Evolutionary conservation across 176 grass and related monocot species (phyloP), one percentile per base, ranked within the genome.

Genomic region (Aegilops umbellulata): DNA sequence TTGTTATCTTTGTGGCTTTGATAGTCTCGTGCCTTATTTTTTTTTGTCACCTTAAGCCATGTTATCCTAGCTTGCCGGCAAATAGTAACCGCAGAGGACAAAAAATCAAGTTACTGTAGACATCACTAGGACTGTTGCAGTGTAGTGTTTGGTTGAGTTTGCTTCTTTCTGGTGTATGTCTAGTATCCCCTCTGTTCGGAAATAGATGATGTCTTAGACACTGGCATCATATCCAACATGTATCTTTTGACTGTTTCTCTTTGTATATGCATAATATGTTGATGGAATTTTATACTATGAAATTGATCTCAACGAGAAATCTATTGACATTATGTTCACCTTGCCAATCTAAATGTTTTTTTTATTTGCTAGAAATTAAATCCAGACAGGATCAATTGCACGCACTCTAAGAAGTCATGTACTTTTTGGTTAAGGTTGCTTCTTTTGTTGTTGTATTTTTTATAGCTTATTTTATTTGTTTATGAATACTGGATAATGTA

Each of bases 71-170:
- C 60, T 35, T 65, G 26, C 3, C 31, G 0, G 20, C 17, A 31
- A 46, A 25, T 19, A 13, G 19, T 47, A 55, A 26, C 61, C 17
- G 60, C 14, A 76, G 26, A 53, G 49, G 49, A 51, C 4, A 71
- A 46, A 84, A 64, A 15, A 27, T 2, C 49, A 13, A 36, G 3
- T 12, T 55, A 23, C 13, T 63, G 7, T 66, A 51, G 13, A 85
- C 72, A 77, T 26, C 74, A 26, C 60, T 65, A 55, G 83, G 26
- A 65, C 3, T 51, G 58, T 76, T 85, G 29, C 72, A 65, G 16
- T 53, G 15, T 26, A 49, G 35, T 46, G 32, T 35, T 14, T 85
- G 60, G 41, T 67, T 53, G 22, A 77, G 39, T 30, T 53, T 53
- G 49, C 49, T 53, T 53, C 49, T 53, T 19, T 53, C 49, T 53